These are phyloP conservation scores for Cytospora piceae DNA, from an alignment of 2,329 filamentous ascomycete species.

Conservation along the genomic window DNA sequence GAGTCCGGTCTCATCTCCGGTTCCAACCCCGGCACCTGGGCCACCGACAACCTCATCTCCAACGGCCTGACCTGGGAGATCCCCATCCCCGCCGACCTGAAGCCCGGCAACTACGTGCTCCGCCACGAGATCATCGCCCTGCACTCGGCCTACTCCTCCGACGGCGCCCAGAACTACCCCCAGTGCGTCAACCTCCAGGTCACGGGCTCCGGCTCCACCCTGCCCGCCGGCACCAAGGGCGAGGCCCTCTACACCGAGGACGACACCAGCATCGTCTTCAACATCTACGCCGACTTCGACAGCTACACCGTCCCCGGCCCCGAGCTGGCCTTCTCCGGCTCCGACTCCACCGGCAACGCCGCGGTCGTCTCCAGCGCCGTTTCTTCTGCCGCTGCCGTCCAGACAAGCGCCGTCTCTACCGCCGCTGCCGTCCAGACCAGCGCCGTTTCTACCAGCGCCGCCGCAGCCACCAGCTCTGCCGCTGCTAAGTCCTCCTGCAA, in stretches of 20 bases:
- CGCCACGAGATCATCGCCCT: constrained; percentile 55
- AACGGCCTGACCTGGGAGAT: constrained; percentile 50
- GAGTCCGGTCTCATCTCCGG: constrained; percentile 55
- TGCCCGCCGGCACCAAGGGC: constrained; percentile 35
- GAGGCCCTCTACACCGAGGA: constrained; percentile 34
- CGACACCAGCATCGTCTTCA: constrained; percentile 36
- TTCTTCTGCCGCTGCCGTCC: constrained; percentile 19
- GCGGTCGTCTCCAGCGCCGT: constrained; percentile 31
- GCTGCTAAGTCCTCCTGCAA: constrained; percentile 11
- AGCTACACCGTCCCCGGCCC: constrained; percentile 37
- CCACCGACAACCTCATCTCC: constrained; percentile 50
- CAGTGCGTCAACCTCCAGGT: constrained; percentile 52
- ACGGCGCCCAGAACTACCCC: constrained; percentile 53
- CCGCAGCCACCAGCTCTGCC: constrained; percentile 14
- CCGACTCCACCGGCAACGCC: constrained; percentile 30
- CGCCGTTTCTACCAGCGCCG: constrained; percentile 12
- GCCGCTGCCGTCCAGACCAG: neutral
- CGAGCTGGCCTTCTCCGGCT: constrained; percentile 33
- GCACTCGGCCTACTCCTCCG: constrained; percentile 44
- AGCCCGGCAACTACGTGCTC: constrained; percentile 48
- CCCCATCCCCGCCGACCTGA: constrained; percentile 45
- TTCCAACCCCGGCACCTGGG: constrained; percentile 53
- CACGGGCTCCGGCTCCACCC: constrained; percentile 41
- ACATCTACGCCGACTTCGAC: constrained; percentile 32
- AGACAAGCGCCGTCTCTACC: constrained; percentile 28